Evolutionary conservation across 257 asterid genomes (phyloP), one percentile per base, ranked within the genome.

Genomic region (Jacaranda mimosifolia): DNA sequence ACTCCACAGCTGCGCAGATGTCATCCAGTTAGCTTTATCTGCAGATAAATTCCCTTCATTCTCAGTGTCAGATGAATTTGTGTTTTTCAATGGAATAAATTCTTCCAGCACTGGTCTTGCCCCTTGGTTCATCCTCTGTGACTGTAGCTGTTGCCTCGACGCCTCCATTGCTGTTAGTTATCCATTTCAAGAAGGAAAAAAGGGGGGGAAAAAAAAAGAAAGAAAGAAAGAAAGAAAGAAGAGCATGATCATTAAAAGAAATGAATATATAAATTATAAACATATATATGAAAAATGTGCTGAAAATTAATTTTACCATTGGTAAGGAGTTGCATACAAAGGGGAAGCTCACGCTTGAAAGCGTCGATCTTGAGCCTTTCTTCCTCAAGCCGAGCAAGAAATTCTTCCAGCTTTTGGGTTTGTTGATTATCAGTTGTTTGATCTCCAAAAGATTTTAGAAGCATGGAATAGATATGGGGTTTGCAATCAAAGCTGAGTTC

Each of bases 311-410:
- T 4, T 17, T 5, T n/a, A 96, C 99, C 99, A 87, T 96, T 90
- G 63, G 84, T 83, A 64, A 96, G 95, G 66, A 96, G 97, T 70
- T 96, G 98, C 95, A 93, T 96, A 85, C 98, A 93, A 51, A 96
- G 98, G 8, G 99, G 99, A 63, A 96, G 99, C 77, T 96, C 99
- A 3, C 98, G 93, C 75, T 96, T 96, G 91, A 96, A 96, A 5
- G 98, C 99, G 39, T 96, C 98, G 46, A 96, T 96, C 92, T 96
- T 96, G 83, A 88, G 91, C 45, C 92, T 71, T 83, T 96, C 99
- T 77, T 93, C 98, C 86, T 96, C 99, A 1, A 96, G 93, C 12
- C 90, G 87, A 56, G 89, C 82, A 4, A 96, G 78, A 17, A 96
- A 90, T 11, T 96, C 97, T 78, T 96, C 92, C 10, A 96, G 93